These are phyloP conservation scores for Geosmithia putterillii DNA, from an alignment of 2,329 filamentous ascomycete species.

Conservation along the genomic window DNA sequence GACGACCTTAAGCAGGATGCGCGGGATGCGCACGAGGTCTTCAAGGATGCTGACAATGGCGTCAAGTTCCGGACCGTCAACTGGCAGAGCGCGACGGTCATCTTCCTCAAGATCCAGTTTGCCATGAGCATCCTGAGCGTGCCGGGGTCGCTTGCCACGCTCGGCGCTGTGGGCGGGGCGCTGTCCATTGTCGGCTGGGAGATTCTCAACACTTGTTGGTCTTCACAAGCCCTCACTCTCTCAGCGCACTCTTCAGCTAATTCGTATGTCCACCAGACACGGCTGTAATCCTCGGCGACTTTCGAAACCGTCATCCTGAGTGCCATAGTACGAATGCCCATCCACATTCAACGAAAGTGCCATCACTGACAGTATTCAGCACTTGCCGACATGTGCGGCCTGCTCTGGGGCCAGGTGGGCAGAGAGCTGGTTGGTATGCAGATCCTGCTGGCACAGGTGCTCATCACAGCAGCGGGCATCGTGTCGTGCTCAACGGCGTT, in stretches of 20 bases:
- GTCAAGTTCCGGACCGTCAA: conserved; percentile 35
- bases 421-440: conserved; percentile 2
- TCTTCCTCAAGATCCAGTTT: conserved; percentile 27
- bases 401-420: conserved; percentile 30
- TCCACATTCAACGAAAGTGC: too few relatives aligned
- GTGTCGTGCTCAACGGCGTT: conserved; percentile 44
- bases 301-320: conserved; percentile 22
- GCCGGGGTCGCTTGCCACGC: conserved; percentile 25
- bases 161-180: conserved; percentile 28
- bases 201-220: conserved; percentile 19
- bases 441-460: conserved; percentile 23
- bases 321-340: conserved; percentile 18
- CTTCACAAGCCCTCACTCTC: too few relatives aligned
- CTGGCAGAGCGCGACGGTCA: conserved; percentile 32
- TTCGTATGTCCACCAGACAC: conserved; percentile 8
- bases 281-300: conserved; percentile 25
- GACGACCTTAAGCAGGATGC: too few relatives aligned
- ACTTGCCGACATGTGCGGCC: conserved; percentile 39
- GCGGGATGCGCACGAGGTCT: conserved; percentile 20
- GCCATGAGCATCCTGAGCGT: conserved; percentile 29
- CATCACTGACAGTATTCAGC: not conserved
- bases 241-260: too few relatives aligned
- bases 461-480: conserved; percentile 41
- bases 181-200: conserved; percentile 29
- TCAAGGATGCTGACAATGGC: conserved; percentile 26